Conservation (phyloP, 768 basidiomycete genomes). For the Crassisporium funariophilum region DNA sequence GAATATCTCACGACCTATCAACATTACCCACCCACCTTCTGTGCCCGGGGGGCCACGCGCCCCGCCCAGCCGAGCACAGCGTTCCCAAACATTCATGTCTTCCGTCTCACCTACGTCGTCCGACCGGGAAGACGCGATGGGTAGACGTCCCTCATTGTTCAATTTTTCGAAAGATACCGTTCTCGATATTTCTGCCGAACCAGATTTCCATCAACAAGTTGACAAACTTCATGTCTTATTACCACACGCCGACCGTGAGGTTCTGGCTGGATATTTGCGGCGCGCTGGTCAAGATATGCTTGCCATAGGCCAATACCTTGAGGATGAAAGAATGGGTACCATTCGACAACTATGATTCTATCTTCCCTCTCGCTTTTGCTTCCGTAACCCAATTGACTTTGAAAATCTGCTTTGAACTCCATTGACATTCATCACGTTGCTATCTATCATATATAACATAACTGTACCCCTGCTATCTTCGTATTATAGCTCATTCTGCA, state of each 20-base stretch:
- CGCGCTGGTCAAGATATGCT: conserved; percentile 78
- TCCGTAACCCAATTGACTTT: conserved; percentile 13
- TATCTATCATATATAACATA: neutral
- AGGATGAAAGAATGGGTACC: conserved; percentile 79
- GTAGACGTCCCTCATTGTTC: conserved; percentile 42
- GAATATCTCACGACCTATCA: conserved; percentile 31
- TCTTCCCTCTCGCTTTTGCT: conserved; percentile 1
- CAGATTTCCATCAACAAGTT: conserved; percentile 67
- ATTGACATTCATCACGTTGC: neutral
- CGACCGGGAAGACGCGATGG: conserved; percentile 31
- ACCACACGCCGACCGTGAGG: conserved; percentile 67
- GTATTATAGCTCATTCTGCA: neutral
- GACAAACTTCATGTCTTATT: conserved; percentile 71
- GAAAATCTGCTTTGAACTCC: conserved; percentile 9
- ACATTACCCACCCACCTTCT: conserved; percentile 44
- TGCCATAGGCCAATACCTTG: conserved; percentile 85
- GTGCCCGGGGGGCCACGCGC: conserved; percentile 80
- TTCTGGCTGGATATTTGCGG: conserved; percentile 72
- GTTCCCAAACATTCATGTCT: conserved; percentile 68
- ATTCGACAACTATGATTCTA: conserved; percentile 38
- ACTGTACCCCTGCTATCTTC: neutral
- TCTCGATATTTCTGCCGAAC: conserved; percentile 40
- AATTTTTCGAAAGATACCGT: conserved; percentile 31
- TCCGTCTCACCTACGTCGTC: conserved; percentile 31
- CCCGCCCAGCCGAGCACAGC: conserved; percentile 58